Evolutionary conservation across 768 basidiomycete genomes (phyloP), one percentile per base, ranked within the genome.

Genomic region (Mycena pura): DNA sequence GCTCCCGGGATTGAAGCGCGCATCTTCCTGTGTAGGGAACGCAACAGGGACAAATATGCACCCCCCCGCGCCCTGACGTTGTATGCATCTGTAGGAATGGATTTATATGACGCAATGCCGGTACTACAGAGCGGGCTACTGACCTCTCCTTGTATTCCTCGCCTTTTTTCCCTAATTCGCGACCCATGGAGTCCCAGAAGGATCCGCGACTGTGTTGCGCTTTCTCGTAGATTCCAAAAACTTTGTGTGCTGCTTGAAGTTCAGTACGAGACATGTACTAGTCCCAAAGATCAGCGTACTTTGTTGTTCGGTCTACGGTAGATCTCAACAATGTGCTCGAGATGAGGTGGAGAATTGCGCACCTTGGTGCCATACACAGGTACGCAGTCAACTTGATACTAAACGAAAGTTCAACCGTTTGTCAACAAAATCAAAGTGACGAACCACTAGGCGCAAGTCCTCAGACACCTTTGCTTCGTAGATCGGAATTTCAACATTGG

Each of bases 101-200:
- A 28, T n/a, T n/a, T n/a, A n/a, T n/a, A n/a, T 38, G 13, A 43
- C 13, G 11, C 19, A 2, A 11, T 13, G n/a, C 17, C 19, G n/a
- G 13, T 1, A 19, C 5, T 11, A 24, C 14, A 54, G 0, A 47
- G 14, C 2, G 29, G 24, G 28, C 6, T 14, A 2, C 59, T 7
- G 9, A 54, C 60, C 52, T 49, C 6, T 61, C 39, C 22, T 49
- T 55, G 32, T 61, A 61, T 15, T 55, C 39, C 24, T 49, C 31
- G 0, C 60, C 60, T 39, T 44, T 55, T 21, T 61, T 61, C 40
- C 47, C 53, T 19, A 61, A 28, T 31, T 49, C 39, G 13, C 53
- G 60, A 44, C 60, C 50, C 53, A 61, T 43, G 10, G 60, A 61
- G 25, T 49, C n/a, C 60, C 60, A 61, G 25, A 61, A 61, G 6